Conservation (phyloP, 169 alveolate genomes). For the Cystoisospora suis region DNA sequence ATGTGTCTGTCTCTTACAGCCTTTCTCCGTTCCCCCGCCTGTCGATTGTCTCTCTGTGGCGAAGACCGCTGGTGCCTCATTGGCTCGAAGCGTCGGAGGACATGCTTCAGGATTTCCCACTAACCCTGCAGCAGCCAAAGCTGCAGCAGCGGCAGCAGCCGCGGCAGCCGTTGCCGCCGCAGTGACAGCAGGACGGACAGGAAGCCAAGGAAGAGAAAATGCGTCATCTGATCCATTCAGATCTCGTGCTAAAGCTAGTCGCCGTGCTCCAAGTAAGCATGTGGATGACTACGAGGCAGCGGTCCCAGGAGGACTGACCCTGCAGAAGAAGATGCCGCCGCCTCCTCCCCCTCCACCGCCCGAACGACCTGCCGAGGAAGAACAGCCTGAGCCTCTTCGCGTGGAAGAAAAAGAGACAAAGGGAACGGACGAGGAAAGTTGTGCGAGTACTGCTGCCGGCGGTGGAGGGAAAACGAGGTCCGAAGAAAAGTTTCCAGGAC, state of each 20-base stretch:
- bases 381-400: too few relatives aligned
- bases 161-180: constrained; percentile 14
- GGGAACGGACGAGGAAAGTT: too few relatives aligned
- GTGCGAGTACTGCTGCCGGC: too few relatives aligned
- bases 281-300: constrained; percentile 65
- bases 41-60: neutral
- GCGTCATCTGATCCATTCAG: constrained; percentile 61
- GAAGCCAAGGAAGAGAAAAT: neutral
- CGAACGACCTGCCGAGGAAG: neutral
- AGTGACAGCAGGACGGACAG: neutral
- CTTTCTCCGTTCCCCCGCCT: neutral
- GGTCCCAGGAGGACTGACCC: constrained; percentile 61
- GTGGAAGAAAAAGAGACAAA: too few relatives aligned
- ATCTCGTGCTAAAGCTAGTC: constrained; percentile 53
- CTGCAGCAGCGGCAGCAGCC: neutral
- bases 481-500: too few relatives aligned
- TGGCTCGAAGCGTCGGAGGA: neutral
- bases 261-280: constrained; percentile 65
- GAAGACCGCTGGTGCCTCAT: neutral
- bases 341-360: constrained; percentile 9
- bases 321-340: constrained; percentile 17
- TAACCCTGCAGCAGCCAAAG: neutral
- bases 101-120: neutral
- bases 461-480: too few relatives aligned
- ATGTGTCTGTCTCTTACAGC: too few relatives aligned